Evolutionary conservation across 2,329 filamentous ascomycete species (phyloP).

Genomic region (Aspergillus hiratsukae): DNA sequence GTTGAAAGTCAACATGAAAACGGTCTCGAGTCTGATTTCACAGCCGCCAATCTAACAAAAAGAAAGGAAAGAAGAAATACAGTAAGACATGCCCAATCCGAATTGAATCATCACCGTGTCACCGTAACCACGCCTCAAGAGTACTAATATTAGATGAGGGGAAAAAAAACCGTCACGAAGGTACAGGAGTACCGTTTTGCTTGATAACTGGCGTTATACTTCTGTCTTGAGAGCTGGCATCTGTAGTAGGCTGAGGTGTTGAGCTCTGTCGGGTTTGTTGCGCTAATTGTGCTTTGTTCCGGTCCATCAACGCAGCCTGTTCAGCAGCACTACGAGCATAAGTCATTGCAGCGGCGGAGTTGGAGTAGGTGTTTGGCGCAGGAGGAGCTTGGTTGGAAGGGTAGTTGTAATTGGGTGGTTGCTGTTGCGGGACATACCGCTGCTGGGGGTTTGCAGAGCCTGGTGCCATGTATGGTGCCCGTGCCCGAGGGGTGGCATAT

Average conservation of each 20-base stretch:
- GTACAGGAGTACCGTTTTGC: conserved; percentile 28
- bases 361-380: conserved; percentile 28
- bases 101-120: conserved; percentile 1
- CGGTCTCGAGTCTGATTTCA: not conserved
- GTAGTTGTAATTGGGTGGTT: conserved; percentile 27
- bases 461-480: conserved; percentile 33
- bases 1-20: not conserved
- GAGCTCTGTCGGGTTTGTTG: conserved; percentile 28
- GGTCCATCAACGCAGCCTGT: conserved; percentile 36
- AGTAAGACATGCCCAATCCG: conserved; percentile 12
- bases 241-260: conserved; percentile 30
- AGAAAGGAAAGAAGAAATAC: conserved; percentile 13
- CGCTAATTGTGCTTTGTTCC: conserved; percentile 35
- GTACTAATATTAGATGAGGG: not conserved
- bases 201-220: conserved; percentile 32
- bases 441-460: conserved; percentile 26
- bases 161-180: conserved; percentile 12
- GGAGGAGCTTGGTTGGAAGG: conserved; percentile 27
- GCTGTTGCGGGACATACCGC: conserved; percentile 28
- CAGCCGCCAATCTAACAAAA: conserved; percentile 7
- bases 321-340: conserved; percentile 38
- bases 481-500: conserved; percentile 30
- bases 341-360: conserved; percentile 31
- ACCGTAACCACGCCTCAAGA: conserved; percentile 5
- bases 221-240: conserved; percentile 30